Base-by-base conservation (phyloP, 306 rosid genomes). In the Fragaria vesca region DNA sequence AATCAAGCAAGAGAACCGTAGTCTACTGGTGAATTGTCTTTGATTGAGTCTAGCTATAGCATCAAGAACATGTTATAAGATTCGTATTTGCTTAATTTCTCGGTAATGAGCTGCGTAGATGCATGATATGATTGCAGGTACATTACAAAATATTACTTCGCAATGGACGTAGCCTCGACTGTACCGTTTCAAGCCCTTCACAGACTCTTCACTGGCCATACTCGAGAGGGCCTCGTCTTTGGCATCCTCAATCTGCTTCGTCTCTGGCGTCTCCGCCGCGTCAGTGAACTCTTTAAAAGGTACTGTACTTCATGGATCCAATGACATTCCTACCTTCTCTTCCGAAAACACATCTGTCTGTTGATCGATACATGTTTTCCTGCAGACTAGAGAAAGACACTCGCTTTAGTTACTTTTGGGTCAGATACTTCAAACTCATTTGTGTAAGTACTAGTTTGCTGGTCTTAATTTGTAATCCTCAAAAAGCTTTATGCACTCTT, bases 341-440 rank as follows among this genome's bases (percentile, higher is more conserved):
- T 62, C 4, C 1, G 8, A 12, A 60, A 60, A 26, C 38, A n/a
- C 12, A 55, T 2, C 30, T n/a, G 12, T n/a, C 11, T 21, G 21
- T 24, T 20, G 9, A 57, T 20, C 15, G 42, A 62, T 30, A 45
- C 20, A 45, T 72, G 43, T 17, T 28, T 52, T 71, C 38, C 48
- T 47, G 52, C 90, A 94, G 97, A 88, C 83, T 94, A 77, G 97
- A 94, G 86, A 94, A 94, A 74, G 96, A 92, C 85, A 89, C 85
- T 69, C 87, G 98, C 36, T 86, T 94, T 40, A 94, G 90, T 78
- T 94, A 94, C 90, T 83, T 86, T 4, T 80, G 75, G 67, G 87
- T 90, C 74, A 88, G 97, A 87, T 84, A 76, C 76, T 21, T 76
- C 80, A 94, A 92, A 82, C 91, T 94, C 30, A 76, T 90, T 75